phyloP scores from a whole-genome alignment of 2,329 filamentous ascomycete genomes.

The Ophiostoma australiae region DNA sequence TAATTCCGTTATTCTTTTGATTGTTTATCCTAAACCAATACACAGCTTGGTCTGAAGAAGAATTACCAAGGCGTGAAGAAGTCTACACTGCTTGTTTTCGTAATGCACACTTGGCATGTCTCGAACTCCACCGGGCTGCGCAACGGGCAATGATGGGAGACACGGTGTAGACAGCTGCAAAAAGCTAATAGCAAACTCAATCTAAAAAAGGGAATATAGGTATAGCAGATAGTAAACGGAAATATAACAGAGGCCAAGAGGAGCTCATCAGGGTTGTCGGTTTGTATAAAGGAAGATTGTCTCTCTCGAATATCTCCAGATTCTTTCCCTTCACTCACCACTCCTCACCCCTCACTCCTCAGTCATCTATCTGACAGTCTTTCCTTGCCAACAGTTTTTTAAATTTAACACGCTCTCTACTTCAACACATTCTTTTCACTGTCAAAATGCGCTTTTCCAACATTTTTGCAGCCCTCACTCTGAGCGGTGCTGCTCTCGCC shows the following conservation, averaged over 20 bases:
- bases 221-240: not conserved
- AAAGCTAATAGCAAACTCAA: not conserved
- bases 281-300: not conserved
- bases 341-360: not conserved
- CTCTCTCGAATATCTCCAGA: not conserved
- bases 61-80: not conserved
- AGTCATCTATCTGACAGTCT: not conserved
- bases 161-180: not conserved
- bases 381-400: not conserved
- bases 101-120: not conserved
- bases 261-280: not conserved
- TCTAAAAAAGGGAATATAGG: not conserved
- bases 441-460: constrained; percentile 27
- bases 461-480: constrained; percentile 28
- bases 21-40: not conserved
- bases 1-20: not conserved
- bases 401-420: not conserved
- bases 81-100: not conserved
- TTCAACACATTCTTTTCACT: not conserved
- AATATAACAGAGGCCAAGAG: not conserved
- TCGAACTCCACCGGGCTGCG: not conserved
- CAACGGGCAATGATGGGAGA: not conserved
- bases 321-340: not conserved
- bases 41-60: not conserved
- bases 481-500: constrained; percentile 29